A percentile compares a stretch with the other conserved stretches of the same genome.
Conservation (phyloP, 2,329 filamentous ascomycete species). For the Diaporthe aspalathi region DNA sequence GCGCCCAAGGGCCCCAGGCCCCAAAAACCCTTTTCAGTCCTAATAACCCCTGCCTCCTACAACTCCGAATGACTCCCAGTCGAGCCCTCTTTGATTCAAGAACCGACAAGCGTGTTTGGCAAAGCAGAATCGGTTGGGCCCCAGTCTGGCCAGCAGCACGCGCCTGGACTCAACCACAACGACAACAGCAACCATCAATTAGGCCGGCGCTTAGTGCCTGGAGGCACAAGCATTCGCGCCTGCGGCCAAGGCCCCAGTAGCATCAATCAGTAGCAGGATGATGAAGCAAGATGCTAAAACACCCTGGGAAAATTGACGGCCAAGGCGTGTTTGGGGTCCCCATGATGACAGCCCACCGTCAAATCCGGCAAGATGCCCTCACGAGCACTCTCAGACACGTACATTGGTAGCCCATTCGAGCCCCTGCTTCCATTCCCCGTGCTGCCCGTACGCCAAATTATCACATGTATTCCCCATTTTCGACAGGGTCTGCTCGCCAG, state of each 20-base stretch:
- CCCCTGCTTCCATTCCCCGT: background rate
- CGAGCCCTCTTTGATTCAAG: background rate
- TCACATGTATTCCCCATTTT: background rate
- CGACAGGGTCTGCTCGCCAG: background rate
- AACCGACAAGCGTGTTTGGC: background rate
- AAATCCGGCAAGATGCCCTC: background rate
- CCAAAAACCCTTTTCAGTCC: background rate
- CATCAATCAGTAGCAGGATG: background rate
- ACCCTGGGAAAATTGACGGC: background rate
- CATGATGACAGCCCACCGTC: no score
- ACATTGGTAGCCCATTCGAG: background rate
- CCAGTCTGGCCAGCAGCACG: background rate
- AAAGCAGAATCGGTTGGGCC: background rate
- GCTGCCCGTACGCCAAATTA: background rate
- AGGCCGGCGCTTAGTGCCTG: background rate
- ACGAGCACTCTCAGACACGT: background rate
- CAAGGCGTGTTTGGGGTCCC: background rate
- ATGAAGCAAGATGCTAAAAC: background rate
- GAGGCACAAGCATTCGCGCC: background rate
- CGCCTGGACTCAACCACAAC: background rate
- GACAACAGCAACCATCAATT: background rate
- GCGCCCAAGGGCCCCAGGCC: background rate
- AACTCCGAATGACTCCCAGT: slow-evolving; percentile 5
- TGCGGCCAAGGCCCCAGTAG: background rate
- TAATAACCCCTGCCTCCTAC: background rate